Conservation (phyloP, 2,329 filamentous ascomycete genomes). For the Apiospora sp. region DNA sequence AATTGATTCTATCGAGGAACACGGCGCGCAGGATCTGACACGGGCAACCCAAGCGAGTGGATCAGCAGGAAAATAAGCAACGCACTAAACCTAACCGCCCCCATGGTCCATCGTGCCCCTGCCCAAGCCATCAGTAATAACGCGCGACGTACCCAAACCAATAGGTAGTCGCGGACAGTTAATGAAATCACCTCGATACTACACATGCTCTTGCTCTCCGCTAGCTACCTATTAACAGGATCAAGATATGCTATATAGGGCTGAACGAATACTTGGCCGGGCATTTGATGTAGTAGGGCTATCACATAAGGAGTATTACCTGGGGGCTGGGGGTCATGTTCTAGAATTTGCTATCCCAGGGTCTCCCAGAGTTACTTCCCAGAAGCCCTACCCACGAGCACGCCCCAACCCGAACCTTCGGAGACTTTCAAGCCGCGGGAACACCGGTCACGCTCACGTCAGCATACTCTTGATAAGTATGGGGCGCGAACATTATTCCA, state of each 20-base stretch:
- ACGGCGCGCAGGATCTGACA: neutral
- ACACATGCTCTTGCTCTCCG: neutral
- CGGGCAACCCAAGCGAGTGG: neutral
- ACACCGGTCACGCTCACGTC: conserved; percentile 1
- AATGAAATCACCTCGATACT: neutral
- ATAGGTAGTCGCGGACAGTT: neutral
- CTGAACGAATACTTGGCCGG: neutral
- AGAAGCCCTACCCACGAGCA: neutral
- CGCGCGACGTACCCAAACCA: neutral
- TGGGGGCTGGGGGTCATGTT: neutral
- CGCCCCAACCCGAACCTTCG: neutral
- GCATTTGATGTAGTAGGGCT: neutral
- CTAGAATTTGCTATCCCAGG: neutral
- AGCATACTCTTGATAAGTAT: neutral
- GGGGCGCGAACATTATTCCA: neutral
- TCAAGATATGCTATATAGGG: neutral
- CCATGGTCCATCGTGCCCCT: neutral
- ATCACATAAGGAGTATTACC: neutral
- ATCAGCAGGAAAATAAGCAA: conserved; percentile 4
- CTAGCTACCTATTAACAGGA: neutral
- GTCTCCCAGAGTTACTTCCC: neutral
- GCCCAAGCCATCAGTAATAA: neutral
- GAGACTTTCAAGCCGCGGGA: neutral
- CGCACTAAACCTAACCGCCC: neutral
- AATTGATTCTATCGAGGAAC: neutral